Evolutionary conservation across 2,329 filamentous ascomycete species (phyloP), one percentile per base, ranked within the genome.

Genomic region (Penicillium thymicola): DNA sequence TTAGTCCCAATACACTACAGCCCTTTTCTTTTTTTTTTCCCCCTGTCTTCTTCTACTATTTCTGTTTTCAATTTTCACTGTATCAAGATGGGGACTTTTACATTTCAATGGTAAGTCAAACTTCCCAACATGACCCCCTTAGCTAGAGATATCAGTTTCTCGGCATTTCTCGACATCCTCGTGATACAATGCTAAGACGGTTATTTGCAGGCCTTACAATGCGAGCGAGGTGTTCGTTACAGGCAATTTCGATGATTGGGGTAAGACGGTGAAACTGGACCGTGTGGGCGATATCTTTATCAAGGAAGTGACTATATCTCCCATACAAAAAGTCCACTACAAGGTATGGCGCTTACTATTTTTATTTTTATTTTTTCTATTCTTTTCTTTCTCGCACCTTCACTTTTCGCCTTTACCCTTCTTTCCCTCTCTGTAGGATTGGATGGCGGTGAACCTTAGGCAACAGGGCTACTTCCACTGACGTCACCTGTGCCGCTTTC

Each of bases 221-320:
- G 92, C 89, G 72, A 83, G 87, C 65, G 89, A 95, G 72, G 93
- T 97, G 74, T 93, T 89, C 76, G 94, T 97, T 67, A 97, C 93
- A 40, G 94, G 94, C 72, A 93, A 90, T 61, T 97, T 97, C 73
- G 93, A 97, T 78, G 84, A 90, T 78, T 99, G 94, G 94, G 83
- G 84, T 65, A 93, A 94, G 81, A 91, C 86, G 55, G 85, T 93
- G 74, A 85, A 89, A 79, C 83, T 99, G 56, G 86, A 92, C 46
- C 91, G 90, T 78, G 82, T 85, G 40, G 89, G 83, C 71, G 80
- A 85, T 47, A 73, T 75, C 62, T 96, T 95, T 75, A 82, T 89
- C 76, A 96, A 96, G 81, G 85, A 85, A 34, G 91, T 99, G 58
- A 79, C 84, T 51, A 81, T 97, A 34, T 80, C 88, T 48, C 77